Evolutionary conservation across 2,329 filamentous ascomycete species (phyloP).

Genomic region (Lasiodiplodia citricola): DNA sequence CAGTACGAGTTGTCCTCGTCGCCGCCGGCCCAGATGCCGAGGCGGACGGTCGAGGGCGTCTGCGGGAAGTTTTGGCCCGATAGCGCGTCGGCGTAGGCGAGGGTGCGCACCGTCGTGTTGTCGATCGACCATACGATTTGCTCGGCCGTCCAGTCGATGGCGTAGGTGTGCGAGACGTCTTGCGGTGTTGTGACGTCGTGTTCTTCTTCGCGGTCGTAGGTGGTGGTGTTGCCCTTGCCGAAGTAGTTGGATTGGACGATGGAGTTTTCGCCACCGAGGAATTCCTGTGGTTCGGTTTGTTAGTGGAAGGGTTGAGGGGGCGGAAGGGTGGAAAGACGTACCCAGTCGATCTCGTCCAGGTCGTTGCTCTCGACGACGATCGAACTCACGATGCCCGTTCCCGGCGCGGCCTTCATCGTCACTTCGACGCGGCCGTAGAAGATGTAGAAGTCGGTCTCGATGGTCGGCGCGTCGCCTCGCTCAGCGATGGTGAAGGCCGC

Average conservation of each 20-base stretch:
- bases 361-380: conserved; percentile 29
- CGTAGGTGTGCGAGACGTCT: conserved; percentile 69
- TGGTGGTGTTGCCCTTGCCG: conserved; percentile 71
- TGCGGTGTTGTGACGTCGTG: conserved; percentile 62
- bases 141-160: conserved; percentile 73
- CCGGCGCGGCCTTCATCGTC: conserved; percentile 29
- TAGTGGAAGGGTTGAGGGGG: background rate
- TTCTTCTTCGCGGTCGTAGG: conserved; percentile 72
- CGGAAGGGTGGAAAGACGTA: background rate
- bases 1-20: conserved; percentile 48
- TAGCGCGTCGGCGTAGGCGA: conserved; percentile 61
- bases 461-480: conserved; percentile 68
- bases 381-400: conserved; percentile 28
- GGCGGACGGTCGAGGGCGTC: conserved; percentile 69
- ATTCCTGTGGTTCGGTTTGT: conserved; percentile 29
- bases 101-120: conserved; percentile 65
- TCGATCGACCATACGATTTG: conserved; percentile 74
- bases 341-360: conserved; percentile 31
- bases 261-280: conserved; percentile 62
- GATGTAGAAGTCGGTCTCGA: conserved; percentile 32
- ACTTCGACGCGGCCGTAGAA: conserved; percentile 31
- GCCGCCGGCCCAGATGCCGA: conserved; percentile 57
- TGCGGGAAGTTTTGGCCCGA: conserved; percentile 72
- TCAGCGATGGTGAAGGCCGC: conserved; percentile 72
- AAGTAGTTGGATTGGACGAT: conserved; percentile 73